Percentiles rank a stretch among this genome's conserved stretches.
phyloP scores from a whole-genome alignment of 805 yeast genomes.

The Candida coleopterorum region DNA sequence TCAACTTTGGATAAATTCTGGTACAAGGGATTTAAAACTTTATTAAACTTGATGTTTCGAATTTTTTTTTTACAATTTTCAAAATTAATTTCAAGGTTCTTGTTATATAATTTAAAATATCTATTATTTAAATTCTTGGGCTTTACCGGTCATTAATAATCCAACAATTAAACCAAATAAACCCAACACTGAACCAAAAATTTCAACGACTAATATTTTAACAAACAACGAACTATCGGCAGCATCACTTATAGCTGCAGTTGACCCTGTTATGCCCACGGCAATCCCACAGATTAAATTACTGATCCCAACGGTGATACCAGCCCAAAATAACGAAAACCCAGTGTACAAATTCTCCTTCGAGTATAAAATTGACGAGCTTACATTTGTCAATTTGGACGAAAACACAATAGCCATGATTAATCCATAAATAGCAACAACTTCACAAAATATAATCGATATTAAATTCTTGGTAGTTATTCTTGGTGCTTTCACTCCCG shows the following conservation, averaged over 20 bases:
- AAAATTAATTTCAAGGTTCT: not conserved
- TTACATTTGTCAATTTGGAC: slow-evolving; percentile 72
- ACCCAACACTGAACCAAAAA: slow-evolving; percentile 94
- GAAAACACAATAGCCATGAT: slow-evolving; percentile 97
- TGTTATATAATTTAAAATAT: not conserved
- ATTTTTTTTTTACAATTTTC: not conserved
- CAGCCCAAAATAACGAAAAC: slow-evolving; percentile 96
- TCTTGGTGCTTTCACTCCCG: slow-evolving; percentile 97
- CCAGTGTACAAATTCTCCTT: slow-evolving; percentile 91
- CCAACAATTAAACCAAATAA: slow-evolving; percentile 96
- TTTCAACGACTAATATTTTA: slow-evolving; percentile 93
- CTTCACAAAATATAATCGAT: slow-evolving; percentile 97
- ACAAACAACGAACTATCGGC: slow-evolving; percentile 94
- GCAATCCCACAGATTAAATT: slow-evolving; percentile 95
- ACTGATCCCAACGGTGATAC: slow-evolving; percentile 88
- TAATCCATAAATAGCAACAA: slow-evolving; percentile 96
- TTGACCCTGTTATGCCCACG: slow-evolving; percentile 95
- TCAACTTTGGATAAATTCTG: no score
- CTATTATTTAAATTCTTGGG: slow-evolving; percentile 68
- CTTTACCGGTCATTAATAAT: slow-evolving; percentile 93
- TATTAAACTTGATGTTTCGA: no score
- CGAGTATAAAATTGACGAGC: slow-evolving; percentile 60
- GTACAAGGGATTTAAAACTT: no score
- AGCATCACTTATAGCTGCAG: slow-evolving; percentile 98
- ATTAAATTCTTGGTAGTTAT: slow-evolving; percentile 96